Conservation (phyloP, 108 stramenopile species). For the Epipyxis sp. region DNA sequence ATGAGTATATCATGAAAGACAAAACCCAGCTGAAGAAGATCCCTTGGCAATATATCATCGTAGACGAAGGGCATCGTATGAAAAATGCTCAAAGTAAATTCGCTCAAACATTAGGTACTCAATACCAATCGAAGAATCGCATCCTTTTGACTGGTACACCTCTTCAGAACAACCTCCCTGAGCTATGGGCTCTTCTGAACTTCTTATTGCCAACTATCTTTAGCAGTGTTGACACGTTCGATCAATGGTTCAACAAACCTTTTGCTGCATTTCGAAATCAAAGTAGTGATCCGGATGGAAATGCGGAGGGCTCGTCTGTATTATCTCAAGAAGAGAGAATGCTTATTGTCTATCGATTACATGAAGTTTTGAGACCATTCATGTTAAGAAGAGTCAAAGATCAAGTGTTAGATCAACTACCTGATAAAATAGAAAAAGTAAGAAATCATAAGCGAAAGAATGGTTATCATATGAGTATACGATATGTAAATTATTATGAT, state of each 20-base stretch:
- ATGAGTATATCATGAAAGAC: slow-evolving; percentile 80
- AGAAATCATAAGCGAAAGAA: too few relatives aligned
- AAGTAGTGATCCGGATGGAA: slow-evolving; percentile 41
- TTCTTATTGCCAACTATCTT: slow-evolving; percentile 92
- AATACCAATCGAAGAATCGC: slow-evolving; percentile 69
- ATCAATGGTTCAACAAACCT: slow-evolving; percentile 80
- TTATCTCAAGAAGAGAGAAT: slow-evolving; percentile 72
- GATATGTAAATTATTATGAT: too few relatives aligned
- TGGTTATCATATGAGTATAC: too few relatives aligned
- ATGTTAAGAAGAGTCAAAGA: slow-evolving; percentile 96
- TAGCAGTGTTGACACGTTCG: slow-evolving; percentile 86
- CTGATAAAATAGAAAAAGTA: slow-evolving; percentile 92
- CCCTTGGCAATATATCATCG: slow-evolving; percentile 64
- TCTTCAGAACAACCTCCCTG: slow-evolving; percentile 51
- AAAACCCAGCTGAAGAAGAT: slow-evolving; percentile 66
- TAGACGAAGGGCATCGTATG: slow-evolving; percentile 97
- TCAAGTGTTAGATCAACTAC: slow-evolving; percentile 87
- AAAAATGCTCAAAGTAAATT: slow-evolving; percentile 72
- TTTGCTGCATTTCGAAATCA: slow-evolving; percentile 54
- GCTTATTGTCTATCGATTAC: slow-evolving; percentile 58
- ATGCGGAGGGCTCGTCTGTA: slow-evolving; percentile 78
- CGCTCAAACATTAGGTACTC: slow-evolving; percentile 52
- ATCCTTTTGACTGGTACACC: slow-evolving; percentile 66
- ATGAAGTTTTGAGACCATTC: slow-evolving; percentile 81
- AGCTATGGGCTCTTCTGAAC: slow-evolving; percentile 67